Conservation (phyloP, 805 yeast species). For the Suhomyces vadensis region DNA sequence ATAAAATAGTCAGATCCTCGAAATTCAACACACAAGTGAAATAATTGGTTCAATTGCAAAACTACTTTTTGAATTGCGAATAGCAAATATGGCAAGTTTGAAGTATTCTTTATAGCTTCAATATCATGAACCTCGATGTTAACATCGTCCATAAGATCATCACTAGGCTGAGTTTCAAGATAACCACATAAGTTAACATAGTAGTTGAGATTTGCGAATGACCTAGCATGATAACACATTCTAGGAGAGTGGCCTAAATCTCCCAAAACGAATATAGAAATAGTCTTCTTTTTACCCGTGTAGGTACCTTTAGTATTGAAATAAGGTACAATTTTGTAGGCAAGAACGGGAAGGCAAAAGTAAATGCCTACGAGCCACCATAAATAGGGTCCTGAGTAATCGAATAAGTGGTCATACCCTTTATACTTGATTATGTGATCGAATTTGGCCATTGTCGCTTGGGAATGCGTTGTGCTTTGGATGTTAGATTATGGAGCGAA, state of each 20-base stretch:
- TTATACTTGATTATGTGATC: conserved; percentile 11
- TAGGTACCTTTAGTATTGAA: conserved; percentile 24
- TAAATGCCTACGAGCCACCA: conserved; percentile 49
- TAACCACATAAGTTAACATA: conserved; percentile 87
- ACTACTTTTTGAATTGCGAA: conserved; percentile 63
- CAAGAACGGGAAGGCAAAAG: conserved; percentile 44
- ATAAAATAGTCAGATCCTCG: conserved; percentile 67
- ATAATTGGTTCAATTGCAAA: conserved; percentile 52
- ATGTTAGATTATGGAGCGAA: no score
- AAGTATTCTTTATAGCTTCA: conserved; percentile 37
- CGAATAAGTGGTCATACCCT: conserved; percentile 15
- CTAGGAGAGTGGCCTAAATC: conserved; percentile 95
- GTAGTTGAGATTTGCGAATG: conserved; percentile 69
- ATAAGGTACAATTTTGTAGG: conserved; percentile 43
- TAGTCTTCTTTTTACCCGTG: conserved; percentile 44
- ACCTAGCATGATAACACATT: conserved; percentile 85
- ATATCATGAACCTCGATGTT: conserved; percentile 55
- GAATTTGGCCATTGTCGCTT: background rate
- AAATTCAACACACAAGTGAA: conserved; percentile 49
- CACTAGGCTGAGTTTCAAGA: conserved; percentile 55
- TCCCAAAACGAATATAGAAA: conserved; percentile 82
- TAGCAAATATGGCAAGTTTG: conserved; percentile 50
- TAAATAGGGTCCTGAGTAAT: conserved; percentile 33
- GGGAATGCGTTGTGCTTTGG: no score
- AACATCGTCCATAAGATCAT: conserved; percentile 49